Percentiles rank a stretch among this genome's conserved stretches.
phyloP scores from a whole-genome alignment of 139 green algal genomes.

The Haematococcus lacustris region DNA sequence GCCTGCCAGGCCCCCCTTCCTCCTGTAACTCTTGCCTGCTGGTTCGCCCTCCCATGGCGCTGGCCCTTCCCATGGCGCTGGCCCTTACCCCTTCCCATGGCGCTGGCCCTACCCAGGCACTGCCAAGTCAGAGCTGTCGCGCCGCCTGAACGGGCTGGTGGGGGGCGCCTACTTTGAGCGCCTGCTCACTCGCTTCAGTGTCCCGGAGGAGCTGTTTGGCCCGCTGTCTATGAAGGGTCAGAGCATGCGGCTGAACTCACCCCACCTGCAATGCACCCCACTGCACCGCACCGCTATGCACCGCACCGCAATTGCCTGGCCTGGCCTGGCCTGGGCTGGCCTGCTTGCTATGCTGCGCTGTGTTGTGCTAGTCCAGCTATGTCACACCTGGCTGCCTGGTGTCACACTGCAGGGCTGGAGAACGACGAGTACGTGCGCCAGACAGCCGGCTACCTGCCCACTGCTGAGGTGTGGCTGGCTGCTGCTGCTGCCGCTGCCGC shows the following conservation, averaged over 20 bases:
- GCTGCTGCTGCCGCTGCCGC: too few species aligned
- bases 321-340: too few species aligned
- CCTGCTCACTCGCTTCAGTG: conserved; percentile 83
- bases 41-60: background rate
- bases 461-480: conserved; percentile 27
- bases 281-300: background rate
- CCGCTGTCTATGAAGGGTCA: conserved; percentile 74
- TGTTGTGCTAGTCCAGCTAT: background rate
- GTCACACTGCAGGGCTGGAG: conserved; percentile 36
- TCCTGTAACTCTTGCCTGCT: background rate
- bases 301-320: background rate
- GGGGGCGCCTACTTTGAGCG: conserved; percentile 81
- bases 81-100: background rate
- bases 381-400: background rate
- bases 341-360: background rate
- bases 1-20: conserved; percentile 9
- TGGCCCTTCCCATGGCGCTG: background rate
- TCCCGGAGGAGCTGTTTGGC: conserved; percentile 91
- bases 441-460: conserved; percentile 80
- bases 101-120: conserved; percentile 48
- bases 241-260: too few species aligned
- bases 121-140: conserved; percentile 82
- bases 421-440: conserved; percentile 80
- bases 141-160: conserved; percentile 55
- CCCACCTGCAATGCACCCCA: too few species aligned